Conservation (phyloP, 768 basidiomycete species). For the Russula emetica region DNA sequence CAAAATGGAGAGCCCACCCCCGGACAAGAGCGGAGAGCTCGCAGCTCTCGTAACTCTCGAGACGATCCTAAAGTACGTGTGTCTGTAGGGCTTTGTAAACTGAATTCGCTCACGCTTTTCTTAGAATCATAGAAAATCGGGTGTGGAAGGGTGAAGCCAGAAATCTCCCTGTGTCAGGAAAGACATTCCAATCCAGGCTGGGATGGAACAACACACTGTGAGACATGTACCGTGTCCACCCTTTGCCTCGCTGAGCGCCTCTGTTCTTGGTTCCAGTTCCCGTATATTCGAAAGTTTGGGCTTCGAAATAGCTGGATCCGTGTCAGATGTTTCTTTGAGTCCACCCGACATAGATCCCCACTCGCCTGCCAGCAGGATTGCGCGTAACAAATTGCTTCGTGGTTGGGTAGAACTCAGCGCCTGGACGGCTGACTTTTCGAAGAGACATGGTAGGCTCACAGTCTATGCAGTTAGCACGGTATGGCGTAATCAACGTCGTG, state of each 20-base stretch:
- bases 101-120: slow-evolving; percentile 17
- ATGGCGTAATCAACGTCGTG: background rate
- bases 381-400: slow-evolving; percentile 60
- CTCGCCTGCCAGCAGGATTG: slow-evolving; percentile 45
- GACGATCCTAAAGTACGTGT: slow-evolving; percentile 59
- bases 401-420: slow-evolving; percentile 76
- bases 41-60: slow-evolving; percentile 57
- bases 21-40: slow-evolving; percentile 51
- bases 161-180: slow-evolving; percentile 48
- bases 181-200: slow-evolving; percentile 56
- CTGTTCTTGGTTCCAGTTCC: slow-evolving; percentile 32
- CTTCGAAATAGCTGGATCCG: slow-evolving; percentile 33
- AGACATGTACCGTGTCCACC: slow-evolving; percentile 29
- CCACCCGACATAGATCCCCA: slow-evolving; percentile 52
- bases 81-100: slow-evolving; percentile 8
- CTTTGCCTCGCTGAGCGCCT: background rate
- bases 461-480: slow-evolving; percentile 8
- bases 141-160: slow-evolving; percentile 68
- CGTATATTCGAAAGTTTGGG: slow-evolving; percentile 42
- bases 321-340: slow-evolving; percentile 43
- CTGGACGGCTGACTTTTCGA: slow-evolving; percentile 59
- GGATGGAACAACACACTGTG: slow-evolving; percentile 64
- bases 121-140: slow-evolving; percentile 69
- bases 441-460: slow-evolving; percentile 40
- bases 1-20: slow-evolving; percentile 53